Evolutionary conservation across 768 basidiomycete genomes (phyloP).

Genomic region (Tricholoma bakamatsutake): DNA sequence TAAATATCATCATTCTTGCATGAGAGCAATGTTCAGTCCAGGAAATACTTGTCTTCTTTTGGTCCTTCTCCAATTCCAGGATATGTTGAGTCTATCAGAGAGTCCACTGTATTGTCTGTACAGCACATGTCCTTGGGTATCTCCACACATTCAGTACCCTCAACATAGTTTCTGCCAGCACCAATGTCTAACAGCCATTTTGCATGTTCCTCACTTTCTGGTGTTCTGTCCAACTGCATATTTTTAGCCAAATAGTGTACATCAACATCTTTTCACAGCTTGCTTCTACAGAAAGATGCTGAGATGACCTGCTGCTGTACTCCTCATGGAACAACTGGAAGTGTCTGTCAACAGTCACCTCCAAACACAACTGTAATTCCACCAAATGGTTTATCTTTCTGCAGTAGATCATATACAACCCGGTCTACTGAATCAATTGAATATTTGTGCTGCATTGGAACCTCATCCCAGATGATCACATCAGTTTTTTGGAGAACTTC

Average conservation of each 20-base stretch:
- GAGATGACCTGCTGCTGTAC: too few species aligned
- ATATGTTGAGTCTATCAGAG: too few species aligned
- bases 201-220: constrained; percentile 21
- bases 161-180: constrained; percentile 16
- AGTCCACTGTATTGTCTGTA: neutral
- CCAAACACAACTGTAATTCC: too few species aligned
- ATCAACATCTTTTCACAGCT: constrained; percentile 9
- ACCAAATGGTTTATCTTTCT: too few species aligned
- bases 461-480: too few species aligned
- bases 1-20: too few species aligned
- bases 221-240: constrained; percentile 32
- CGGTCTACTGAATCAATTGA: constrained; percentile 34
- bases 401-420: constrained; percentile 27
- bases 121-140: constrained; percentile 5
- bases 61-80: too few species aligned
- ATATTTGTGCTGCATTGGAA: constrained; percentile 18
- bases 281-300: too few species aligned
- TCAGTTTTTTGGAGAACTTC: too few species aligned
- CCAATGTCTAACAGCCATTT: constrained; percentile 15
- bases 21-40: constrained; percentile 11
- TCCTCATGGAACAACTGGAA: too few species aligned
- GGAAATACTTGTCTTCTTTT: neutral
- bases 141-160: constrained; percentile 11
- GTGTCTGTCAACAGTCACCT: too few species aligned
- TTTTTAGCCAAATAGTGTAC: constrained; percentile 31